phyloP scores from a whole-genome alignment of 1,139 yeast genomes.

The Neolecta irregularis region DNA sequence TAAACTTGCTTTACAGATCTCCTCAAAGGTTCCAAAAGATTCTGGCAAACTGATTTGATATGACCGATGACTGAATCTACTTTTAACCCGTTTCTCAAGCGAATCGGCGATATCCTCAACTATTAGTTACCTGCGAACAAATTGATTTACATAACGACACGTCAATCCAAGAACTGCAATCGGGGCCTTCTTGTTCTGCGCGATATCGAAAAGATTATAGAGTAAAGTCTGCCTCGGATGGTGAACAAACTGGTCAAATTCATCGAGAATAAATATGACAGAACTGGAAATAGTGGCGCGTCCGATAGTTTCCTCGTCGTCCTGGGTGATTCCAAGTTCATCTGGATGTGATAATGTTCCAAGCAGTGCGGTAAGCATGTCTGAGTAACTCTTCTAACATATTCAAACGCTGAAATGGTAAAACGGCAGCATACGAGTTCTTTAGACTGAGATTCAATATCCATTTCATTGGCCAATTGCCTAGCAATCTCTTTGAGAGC shows the following conservation, averaged over 20 bases:
- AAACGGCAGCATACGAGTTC: background rate
- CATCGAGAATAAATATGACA: constrained; percentile 66
- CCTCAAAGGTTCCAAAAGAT: constrained; percentile 24
- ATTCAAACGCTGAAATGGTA: background rate
- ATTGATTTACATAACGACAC: constrained; percentile 4
- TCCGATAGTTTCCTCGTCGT: constrained; percentile 24
- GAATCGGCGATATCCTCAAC: constrained; percentile 42
- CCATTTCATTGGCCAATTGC: constrained; percentile 46
- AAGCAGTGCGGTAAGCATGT: constrained; percentile 37
- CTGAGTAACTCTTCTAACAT: constrained; percentile 34
- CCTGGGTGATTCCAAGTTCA: constrained; percentile 18
- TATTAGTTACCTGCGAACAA: background rate
- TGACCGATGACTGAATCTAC: constrained; percentile 72
- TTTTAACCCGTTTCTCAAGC: constrained; percentile 78
- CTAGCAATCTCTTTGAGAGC: constrained; percentile 79
- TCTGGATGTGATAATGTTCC: constrained; percentile 30
- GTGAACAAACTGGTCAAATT: constrained; percentile 62
- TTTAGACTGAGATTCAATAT: background rate
- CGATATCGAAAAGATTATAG: constrained; percentile 76
- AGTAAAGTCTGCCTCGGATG: constrained; percentile 64
- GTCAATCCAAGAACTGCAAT: constrained; percentile 73
- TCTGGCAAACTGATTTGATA: constrained; percentile 42
- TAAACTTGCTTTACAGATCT: constrained; percentile 22
- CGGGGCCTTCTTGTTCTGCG: constrained; percentile 53
- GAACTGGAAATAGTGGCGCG: constrained; percentile 29